phyloP scores from a whole-genome alignment of 1,284 basidiomycete genomes.

The Xerocomus nothofagi region DNA sequence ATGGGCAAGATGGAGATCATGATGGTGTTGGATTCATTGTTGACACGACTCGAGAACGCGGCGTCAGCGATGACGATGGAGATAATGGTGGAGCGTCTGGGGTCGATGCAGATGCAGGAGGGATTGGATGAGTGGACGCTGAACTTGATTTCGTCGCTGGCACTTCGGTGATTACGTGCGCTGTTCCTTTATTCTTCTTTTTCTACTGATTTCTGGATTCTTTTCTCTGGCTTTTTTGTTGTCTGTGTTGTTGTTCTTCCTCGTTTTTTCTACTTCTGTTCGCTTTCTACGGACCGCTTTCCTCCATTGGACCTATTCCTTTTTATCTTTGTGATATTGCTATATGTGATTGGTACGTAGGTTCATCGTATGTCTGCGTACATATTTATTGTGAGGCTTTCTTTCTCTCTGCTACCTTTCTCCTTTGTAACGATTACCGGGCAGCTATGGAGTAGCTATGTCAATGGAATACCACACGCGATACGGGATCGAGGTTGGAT shows the following conservation, averaged over 20 bases:
- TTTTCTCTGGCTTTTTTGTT: background rate
- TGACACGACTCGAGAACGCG: slow-evolving; percentile 81
- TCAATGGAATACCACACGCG: background rate
- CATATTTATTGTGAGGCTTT: background rate
- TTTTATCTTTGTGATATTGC: background rate
- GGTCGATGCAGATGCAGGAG: slow-evolving; percentile 32
- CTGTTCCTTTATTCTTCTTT: no score
- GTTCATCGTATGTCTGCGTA: background rate
- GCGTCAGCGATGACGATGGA: slow-evolving; percentile 54
- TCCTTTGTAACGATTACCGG: background rate
- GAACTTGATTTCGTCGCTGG: slow-evolving; percentile 37
- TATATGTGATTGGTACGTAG: background rate
- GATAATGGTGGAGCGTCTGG: slow-evolving; percentile 26
- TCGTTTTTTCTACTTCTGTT: no score
- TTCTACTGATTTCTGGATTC: background rate
- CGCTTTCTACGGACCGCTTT: background rate
- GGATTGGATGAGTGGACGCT: slow-evolving; percentile 51
- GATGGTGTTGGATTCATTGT: slow-evolving; percentile 72
- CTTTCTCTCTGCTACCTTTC: background rate
- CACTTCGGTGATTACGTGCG: slow-evolving; percentile 14
- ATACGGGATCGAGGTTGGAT: background rate
- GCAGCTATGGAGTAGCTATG: no score
- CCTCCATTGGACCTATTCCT: background rate
- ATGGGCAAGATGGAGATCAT: slow-evolving; percentile 77
- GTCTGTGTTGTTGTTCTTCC: background rate